A percentile compares a stretch with the other conserved stretches of the same genome.
phyloP scores from a whole-genome alignment of 352 stramenopile species.

The Blastocystis sp. region DNA sequence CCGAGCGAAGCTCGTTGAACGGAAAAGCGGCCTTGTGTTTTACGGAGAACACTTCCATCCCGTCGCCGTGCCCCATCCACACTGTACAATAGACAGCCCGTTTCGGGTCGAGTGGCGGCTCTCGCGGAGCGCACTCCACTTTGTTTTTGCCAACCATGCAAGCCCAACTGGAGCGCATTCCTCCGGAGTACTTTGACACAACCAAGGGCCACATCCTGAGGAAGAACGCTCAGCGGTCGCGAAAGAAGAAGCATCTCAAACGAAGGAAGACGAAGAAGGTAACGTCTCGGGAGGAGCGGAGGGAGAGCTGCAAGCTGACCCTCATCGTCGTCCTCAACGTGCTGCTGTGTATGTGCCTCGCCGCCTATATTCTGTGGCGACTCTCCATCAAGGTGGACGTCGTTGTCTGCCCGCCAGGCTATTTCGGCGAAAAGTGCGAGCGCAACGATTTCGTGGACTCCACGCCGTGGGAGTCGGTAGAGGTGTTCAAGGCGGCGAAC shows the following conservation, averaged over 20 bases:
- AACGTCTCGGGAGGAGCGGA: neutral
- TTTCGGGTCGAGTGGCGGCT: neutral
- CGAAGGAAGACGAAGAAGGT: neutral
- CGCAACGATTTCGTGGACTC: constrained; percentile 55
- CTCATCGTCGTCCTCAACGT: neutral
- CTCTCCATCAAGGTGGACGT: neutral
- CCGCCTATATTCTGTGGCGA: neutral
- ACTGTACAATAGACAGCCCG: neutral
- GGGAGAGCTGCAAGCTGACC: neutral
- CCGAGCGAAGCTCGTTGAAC: no score
- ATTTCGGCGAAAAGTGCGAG: constrained; percentile 40
- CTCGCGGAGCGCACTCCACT: neutral
- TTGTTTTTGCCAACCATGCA: constrained; percentile 3
- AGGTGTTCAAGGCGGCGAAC: neutral
- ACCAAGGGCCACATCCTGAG: constrained; percentile 15
- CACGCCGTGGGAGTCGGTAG: neutral
- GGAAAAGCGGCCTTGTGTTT: no score
- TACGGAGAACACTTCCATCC: no score
- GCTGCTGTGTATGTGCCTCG: neutral
- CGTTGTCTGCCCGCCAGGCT: constrained; percentile 17
- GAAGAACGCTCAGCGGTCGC: neutral
- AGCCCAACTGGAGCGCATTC: neutral
- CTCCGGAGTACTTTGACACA: constrained; percentile 31
- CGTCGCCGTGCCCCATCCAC: no score
- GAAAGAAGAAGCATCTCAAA: neutral